phyloP scores from a whole-genome alignment of 2,329 filamentous ascomycete genomes.

The Trichoderma sp. region DNA sequence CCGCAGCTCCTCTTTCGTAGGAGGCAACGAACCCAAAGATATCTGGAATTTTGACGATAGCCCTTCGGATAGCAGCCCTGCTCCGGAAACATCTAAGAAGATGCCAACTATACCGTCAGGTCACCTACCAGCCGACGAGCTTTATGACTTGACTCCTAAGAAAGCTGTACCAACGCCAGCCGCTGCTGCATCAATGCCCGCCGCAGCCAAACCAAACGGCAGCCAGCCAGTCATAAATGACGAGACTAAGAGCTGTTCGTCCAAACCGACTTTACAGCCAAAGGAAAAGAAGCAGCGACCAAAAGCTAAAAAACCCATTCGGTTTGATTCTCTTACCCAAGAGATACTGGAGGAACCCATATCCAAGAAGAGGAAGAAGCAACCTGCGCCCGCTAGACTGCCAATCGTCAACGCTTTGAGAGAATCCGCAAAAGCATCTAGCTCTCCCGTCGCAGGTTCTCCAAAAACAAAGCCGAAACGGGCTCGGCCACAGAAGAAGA shows the following conservation, averaged over 20 bases:
- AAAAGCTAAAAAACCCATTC: constrained; percentile 37
- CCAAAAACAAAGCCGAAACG: not conserved
- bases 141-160: constrained; percentile 32
- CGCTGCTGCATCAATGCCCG: not conserved
- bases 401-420: constrained; percentile 24
- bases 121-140: constrained; percentile 32
- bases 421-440: constrained; percentile 23
- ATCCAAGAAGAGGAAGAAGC: not conserved
- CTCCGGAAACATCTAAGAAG: not conserved
- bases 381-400: not conserved
- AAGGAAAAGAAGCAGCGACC: constrained; percentile 31
- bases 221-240: no score
- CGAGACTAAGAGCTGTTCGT: not conserved
- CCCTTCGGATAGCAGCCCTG: constrained; percentile 8
- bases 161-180: not conserved
- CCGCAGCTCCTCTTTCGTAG: constrained; percentile 35
- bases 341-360: constrained; percentile 23
- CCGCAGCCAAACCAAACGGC: not conserved
- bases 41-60: constrained; percentile 26
- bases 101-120: not conserved
- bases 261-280: not conserved
- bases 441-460: constrained; percentile 18
- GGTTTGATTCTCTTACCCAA: constrained; percentile 37
- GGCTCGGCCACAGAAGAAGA: not conserved
- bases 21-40: constrained; percentile 15